Conservation (phyloP, 306 rosid genomes). For the Trifolium pratense region DNA sequence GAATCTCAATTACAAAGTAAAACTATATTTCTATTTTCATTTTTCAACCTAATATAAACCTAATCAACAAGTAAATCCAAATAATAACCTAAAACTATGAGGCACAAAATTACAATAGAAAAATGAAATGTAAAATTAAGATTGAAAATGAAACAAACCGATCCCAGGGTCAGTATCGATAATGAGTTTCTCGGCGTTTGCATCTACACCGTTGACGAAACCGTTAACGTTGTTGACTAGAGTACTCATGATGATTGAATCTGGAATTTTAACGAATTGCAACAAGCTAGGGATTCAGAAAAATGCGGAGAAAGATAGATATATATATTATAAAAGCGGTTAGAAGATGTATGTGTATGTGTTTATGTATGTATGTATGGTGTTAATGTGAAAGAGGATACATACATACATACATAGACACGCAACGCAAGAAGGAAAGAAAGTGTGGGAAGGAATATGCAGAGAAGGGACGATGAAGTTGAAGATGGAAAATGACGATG, state of each 20-base stretch:
- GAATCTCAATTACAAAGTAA: constrained; percentile 14
- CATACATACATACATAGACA: constrained; percentile 44
- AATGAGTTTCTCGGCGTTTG: constrained; percentile 64
- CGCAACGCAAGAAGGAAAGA: background rate
- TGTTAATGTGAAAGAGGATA: constrained; percentile 3
- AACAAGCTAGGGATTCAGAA: constrained; percentile 36
- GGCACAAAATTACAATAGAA: no score
- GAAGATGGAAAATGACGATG: background rate
- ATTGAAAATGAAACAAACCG: no score
- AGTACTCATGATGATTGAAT: constrained; percentile 48
- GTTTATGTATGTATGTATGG: constrained; percentile 17
- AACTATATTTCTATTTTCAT: background rate
- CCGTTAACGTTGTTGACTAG: constrained; percentile 30
- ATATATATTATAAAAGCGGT: background rate
- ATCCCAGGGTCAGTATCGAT: constrained; percentile 99
- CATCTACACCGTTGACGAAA: constrained; percentile 33
- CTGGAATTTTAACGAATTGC: background rate
- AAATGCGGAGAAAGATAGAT: background rate
- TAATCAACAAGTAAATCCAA: background rate
- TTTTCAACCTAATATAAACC: no score
- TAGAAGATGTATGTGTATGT: background rate
- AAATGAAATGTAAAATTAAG: no score
- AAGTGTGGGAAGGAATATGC: constrained; percentile 40
- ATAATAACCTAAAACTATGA: no score
- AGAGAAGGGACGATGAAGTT: constrained; percentile 28